These are phyloP conservation scores for Candida quercuum DNA, from an alignment of 805 yeast species.

Conservation along the genomic window DNA sequence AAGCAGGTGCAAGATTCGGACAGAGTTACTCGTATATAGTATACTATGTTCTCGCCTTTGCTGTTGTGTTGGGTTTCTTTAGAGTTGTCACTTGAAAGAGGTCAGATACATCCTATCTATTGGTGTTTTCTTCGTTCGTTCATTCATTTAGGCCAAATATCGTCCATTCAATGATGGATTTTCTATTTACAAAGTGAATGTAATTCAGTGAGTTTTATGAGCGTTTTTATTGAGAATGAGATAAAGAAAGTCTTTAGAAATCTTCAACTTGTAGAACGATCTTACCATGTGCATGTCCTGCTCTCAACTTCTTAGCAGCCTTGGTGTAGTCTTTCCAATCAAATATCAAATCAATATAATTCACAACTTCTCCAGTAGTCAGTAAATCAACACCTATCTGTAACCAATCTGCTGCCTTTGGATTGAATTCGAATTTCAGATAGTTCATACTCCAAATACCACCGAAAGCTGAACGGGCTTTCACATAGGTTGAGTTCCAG, in stretches of 20 bases:
- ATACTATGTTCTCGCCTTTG: conserved; percentile 30
- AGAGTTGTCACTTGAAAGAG: conserved; percentile 13
- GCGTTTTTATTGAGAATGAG: too few relatives aligned
- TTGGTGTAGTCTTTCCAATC: conserved; percentile 48
- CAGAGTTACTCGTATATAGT: conserved; percentile 11
- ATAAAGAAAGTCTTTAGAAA: conserved; percentile 22
- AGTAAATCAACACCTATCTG: conserved; percentile 39
- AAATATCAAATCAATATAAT: conserved; percentile 50
- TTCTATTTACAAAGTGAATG: too few relatives aligned
- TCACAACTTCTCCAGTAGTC: conserved; percentile 38
- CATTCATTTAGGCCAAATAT: too few relatives aligned
- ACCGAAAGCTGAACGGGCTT: conserved; percentile 31
- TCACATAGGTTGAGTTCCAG: conserved; percentile 30
- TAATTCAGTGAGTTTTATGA: too few relatives aligned
- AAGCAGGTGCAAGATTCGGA: conserved; percentile 1
- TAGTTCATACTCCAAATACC: conserved; percentile 33
- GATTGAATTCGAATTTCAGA: conserved; percentile 29
- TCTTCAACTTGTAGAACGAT: conserved; percentile 45
- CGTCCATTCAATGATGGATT: too few relatives aligned
- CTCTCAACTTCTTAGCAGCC: conserved; percentile 48
- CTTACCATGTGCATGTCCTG: conserved; percentile 62
- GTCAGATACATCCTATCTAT: too few relatives aligned
- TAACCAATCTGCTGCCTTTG: conserved; percentile 33
- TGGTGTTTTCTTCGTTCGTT: too few relatives aligned
- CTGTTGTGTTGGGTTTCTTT: conserved; percentile 24